Evolutionary conservation across 176 grass and related monocot species (phyloP).

Genomic region (Ananas comosus): DNA sequence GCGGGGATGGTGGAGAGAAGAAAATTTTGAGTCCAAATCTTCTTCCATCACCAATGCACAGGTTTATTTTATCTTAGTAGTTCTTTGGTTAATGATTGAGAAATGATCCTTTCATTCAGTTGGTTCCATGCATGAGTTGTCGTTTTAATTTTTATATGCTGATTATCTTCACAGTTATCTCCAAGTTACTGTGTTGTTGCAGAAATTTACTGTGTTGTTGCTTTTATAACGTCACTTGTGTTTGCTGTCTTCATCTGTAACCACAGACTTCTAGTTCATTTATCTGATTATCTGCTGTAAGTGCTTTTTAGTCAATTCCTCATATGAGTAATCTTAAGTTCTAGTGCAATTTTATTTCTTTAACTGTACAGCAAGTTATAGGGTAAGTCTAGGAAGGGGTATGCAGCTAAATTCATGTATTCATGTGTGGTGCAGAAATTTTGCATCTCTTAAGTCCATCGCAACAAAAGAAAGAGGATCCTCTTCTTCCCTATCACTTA

Average conservation of each 20-base stretch:
- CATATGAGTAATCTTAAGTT: no score
- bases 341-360: no score
- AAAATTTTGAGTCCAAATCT: constrained; percentile 31
- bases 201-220: background rate
- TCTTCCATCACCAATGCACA: constrained; percentile 30
- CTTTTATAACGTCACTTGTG: background rate
- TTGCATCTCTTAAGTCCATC: constrained; percentile 33
- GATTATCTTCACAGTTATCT: no score
- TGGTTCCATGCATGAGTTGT: background rate
- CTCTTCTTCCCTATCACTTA: constrained; percentile 28
- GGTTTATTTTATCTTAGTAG: constrained; percentile 18
- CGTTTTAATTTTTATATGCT: background rate
- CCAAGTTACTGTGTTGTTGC: background rate
- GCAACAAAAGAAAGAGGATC: constrained; percentile 29
- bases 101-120: background rate
- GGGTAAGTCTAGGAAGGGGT: no score
- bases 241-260: background rate
- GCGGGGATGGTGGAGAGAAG: constrained; percentile 21
- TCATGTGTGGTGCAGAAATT: constrained; percentile 37
- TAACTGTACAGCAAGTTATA: no score
- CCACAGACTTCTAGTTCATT: no score
- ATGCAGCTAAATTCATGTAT: background rate
- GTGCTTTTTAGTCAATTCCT: no score
- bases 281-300: no score
- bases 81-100: background rate